Base-by-base conservation (phyloP, 2,329 filamentous ascomycete genomes). In the Cytospora schulzeri region DNA sequence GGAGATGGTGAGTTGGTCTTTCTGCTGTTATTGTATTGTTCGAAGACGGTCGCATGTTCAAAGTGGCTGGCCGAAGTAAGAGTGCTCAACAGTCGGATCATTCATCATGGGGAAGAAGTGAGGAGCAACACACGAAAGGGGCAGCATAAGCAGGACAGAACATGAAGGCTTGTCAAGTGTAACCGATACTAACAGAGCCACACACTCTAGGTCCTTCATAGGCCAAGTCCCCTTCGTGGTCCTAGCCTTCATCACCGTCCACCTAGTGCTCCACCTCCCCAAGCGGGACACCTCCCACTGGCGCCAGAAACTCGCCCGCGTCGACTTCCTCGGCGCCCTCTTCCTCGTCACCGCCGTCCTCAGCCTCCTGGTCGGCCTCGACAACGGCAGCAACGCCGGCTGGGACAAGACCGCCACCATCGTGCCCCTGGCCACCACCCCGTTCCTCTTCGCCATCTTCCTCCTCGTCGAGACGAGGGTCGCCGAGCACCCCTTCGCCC, bases 401-500 rank as follows among this genome's bases (percentile, higher is more conserved):
- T 93, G 91, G 90, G 79, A 74, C 12, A 76, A 86, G 54, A 80
- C 76, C 1, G 73, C 85, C 57, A 87, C 90, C 1, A 77, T 91
- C 33, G 75, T 81, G 12, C 82, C 85, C 1, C 79, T 92, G 4
- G 77, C 79, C 29, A 71, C 84, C 8, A 84, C 87, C 0, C 75
- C 84, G 0, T 77, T 83, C 0, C 77, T 92, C 2, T 91, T 92
- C 72, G 74, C 80, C 26, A 66, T 86, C n/a, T 93, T 94, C 74
- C 69, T 91, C 28, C 73, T 88, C 28, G 81, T 93, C 62, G 91
- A 94, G 76, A 81, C 83, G 68, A 85, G 85, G 67, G 75, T 92
- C 14, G 90, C 90, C 0, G 76, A 81, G 0, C 84, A 92, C 64
- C 91, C 91, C 0, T 91, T 94, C 69, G 90, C 90, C 0, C 91